Conservation (phyloP, 352 stramenopile species). For the Pythium oligandrum region DNA sequence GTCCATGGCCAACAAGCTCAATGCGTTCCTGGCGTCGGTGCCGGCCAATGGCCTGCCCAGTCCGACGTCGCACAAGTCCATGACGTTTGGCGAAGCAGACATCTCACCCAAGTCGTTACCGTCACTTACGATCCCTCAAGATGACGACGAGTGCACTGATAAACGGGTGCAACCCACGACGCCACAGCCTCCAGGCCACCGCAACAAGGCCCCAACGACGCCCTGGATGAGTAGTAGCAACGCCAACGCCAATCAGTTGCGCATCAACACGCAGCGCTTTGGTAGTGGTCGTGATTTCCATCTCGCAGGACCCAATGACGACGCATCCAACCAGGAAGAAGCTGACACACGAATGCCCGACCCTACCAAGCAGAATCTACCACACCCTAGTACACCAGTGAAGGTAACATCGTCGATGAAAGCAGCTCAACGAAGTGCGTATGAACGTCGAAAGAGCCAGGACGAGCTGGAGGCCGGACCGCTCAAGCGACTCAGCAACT, state of each 20-base stretch:
- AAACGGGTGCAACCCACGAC: slow-evolving; percentile 27
- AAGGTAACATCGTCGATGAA: slow-evolving; percentile 16
- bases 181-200: slow-evolving; percentile 37
- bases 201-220: slow-evolving; percentile 9
- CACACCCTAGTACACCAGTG: slow-evolving; percentile 9
- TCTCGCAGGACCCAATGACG: background rate
- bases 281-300: background rate
- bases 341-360: slow-evolving; percentile 12
- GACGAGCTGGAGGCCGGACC: slow-evolving; percentile 43
- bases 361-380: slow-evolving; percentile 7
- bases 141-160: slow-evolving; percentile 4
- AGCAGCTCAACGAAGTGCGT: background rate
- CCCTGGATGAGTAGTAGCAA: slow-evolving; percentile 13
- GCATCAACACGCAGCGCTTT: slow-evolving; percentile 16
- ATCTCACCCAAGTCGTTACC: slow-evolving; percentile 13
- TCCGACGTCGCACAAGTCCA: slow-evolving; percentile 6
- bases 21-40: slow-evolving; percentile 69
- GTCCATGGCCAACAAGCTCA: slow-evolving; percentile 37
- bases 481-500: slow-evolving; percentile 36
- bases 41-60: slow-evolving; percentile 49
- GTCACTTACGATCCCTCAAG: slow-evolving; percentile 15
- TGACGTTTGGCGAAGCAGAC: background rate
- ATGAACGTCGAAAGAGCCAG: slow-evolving; percentile 3
- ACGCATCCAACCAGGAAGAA: slow-evolving; percentile 31
- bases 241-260: slow-evolving; percentile 21